Evolutionary conservation across 2,329 filamentous ascomycete genomes (phyloP), one percentile per base, ranked within the genome.

Genomic region (Exophiala sp.): DNA sequence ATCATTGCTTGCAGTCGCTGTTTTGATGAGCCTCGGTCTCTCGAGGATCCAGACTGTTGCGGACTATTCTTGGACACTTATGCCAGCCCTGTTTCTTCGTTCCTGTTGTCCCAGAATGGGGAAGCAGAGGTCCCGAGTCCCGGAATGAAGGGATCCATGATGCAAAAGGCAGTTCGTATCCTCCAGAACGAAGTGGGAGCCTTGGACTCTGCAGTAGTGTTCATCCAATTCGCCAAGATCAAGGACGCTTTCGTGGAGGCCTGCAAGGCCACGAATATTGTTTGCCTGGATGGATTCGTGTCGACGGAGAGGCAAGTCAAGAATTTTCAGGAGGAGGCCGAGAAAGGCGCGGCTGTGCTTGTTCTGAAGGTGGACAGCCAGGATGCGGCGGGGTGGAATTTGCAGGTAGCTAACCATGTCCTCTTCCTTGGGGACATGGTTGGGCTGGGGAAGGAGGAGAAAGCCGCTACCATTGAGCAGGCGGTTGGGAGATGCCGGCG

Each of bases 381-480:
- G 33, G 78, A 79, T 49, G 80, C 84, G 2, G 77, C 84, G 32
- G 85, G 85, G 47, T 67, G 79, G 80, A 87, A 88, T 58, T 68
- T 88, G 1, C 80, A 82, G 43, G 77, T 76, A 36, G 83, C 83
- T 0, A 86, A 85, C 57, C 82, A 87, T 53, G 71, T 87, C 34
- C 76, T 88, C 32, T 87, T 88, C 65, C 66, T 85, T 2, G 75
- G 78, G 0, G 83, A 84, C 0, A 66, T 84, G 7, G 68, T 82
- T 1, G 69, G 75, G 0, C 64, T 71, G 34, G 76, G 72, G 0
- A 75, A 81, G 43, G 75, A 81, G 41, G 71, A 76, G 4, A 87
- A 84, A 63, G 73, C 81, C 0, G 73, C 79, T 0, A 74, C 76
- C 0, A 85, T 85, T 78, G 78, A 74, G 0, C 85, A 88, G 57